These are phyloP conservation scores for Teunomyces gatunensis DNA, from an alignment of 805 yeast species.

Conservation along the genomic window DNA sequence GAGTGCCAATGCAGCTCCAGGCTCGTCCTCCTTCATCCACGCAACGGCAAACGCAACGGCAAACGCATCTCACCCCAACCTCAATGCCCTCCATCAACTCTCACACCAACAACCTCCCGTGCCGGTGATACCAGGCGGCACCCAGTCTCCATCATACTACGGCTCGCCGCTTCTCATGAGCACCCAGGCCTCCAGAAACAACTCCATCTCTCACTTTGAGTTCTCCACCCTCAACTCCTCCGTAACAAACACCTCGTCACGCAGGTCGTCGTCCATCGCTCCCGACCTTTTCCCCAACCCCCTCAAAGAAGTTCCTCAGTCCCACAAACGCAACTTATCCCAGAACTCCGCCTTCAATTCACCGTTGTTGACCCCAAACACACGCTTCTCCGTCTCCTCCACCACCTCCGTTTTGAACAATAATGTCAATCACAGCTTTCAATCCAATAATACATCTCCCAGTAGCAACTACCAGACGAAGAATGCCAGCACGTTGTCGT, in stretches of 20 bases:
- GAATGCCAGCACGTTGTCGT: background rate
- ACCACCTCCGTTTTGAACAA: slow-evolving; percentile 7
- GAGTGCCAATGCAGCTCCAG: slow-evolving; percentile 8
- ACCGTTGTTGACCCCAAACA: slow-evolving; percentile 24
- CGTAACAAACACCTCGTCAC: slow-evolving; percentile 25
- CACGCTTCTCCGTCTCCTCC: slow-evolving; percentile 23
- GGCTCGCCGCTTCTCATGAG: slow-evolving; percentile 29
- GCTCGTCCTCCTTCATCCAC: slow-evolving; percentile 1
- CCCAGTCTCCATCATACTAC: slow-evolving; percentile 29
- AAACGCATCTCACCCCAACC: slow-evolving; percentile 12
- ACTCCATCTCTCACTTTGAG: slow-evolving; percentile 36
- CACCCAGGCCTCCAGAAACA: slow-evolving; percentile 38
- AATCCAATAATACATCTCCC: slow-evolving; percentile 9
- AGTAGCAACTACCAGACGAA: slow-evolving; percentile 9
- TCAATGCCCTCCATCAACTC: slow-evolving; percentile 4
- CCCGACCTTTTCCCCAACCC: slow-evolving; percentile 46
- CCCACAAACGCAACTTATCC: slow-evolving; percentile 27
- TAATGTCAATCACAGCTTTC: background rate
- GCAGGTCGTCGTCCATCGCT: slow-evolving; percentile 41
- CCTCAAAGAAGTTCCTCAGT: slow-evolving; percentile 9
- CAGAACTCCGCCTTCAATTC: slow-evolving; percentile 32
- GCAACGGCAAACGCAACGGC: slow-evolving; percentile 8
- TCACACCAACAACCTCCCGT: background rate
- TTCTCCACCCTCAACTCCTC: slow-evolving; percentile 16
- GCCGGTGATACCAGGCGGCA: slow-evolving; percentile 5